Conservation (phyloP, 208 protist species). For the Trypanosoma lewisi region DNA sequence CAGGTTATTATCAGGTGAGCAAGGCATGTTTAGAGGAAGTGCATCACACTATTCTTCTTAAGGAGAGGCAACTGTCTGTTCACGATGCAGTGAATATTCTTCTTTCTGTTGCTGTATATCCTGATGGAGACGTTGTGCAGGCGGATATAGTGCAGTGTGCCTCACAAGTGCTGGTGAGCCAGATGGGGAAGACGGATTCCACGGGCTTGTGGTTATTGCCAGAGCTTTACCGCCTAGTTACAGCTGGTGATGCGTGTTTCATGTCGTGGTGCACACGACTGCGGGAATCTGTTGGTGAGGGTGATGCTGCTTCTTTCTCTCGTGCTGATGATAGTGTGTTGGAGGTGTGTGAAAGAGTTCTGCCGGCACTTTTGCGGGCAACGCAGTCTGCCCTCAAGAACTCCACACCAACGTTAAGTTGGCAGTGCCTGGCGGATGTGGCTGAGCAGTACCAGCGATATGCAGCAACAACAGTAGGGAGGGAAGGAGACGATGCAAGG, state of each 20-base stretch:
- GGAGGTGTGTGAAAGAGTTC: constrained; percentile 15
- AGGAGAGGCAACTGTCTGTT: constrained; percentile 25
- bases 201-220: constrained; percentile 30
- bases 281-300: neutral
- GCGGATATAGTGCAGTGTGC: constrained; percentile 22
- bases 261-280: constrained; percentile 12
- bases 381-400: constrained; percentile 4
- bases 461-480: too few species aligned
- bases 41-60: constrained; percentile 30
- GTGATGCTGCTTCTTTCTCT: neutral
- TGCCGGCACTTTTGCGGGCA: constrained; percentile 17
- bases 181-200: constrained; percentile 27
- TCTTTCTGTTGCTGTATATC: constrained; percentile 11
- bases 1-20: neutral
- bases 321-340: neutral
- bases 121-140: neutral
- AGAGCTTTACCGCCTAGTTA: constrained; percentile 32
- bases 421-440: constrained; percentile 24
- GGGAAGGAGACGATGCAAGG: neutral
- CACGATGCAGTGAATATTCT: constrained; percentile 28
- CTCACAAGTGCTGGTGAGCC: constrained; percentile 15
- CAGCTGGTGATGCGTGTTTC: constrained; percentile 23
- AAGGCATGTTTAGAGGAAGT: constrained; percentile 5
- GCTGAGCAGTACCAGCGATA: constrained; percentile 10
- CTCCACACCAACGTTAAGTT: constrained; percentile 9